Evolutionary conservation across 345 rosid genomes (phyloP).

Genomic region (Kernera saxatilis): DNA sequence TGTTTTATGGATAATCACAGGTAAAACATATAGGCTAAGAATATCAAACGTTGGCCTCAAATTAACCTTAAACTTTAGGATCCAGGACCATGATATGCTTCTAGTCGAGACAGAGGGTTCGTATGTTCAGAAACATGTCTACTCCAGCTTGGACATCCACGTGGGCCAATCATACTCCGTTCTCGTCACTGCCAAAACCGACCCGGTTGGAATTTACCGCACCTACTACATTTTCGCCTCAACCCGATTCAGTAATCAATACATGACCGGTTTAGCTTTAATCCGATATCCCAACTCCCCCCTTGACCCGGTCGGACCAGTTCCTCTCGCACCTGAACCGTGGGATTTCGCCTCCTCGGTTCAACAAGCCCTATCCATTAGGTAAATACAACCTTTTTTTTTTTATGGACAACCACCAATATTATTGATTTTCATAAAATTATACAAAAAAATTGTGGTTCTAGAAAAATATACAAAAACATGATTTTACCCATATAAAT

Average conservation of each 20-base stretch:
- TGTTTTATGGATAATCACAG: neutral
- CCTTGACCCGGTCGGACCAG: constrained; percentile 15
- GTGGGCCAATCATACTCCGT: constrained; percentile 34
- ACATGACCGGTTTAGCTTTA: constrained; percentile 23
- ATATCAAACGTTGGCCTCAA: constrained; percentile 33
- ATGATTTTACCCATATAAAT: no score
- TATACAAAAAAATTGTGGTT: no score
- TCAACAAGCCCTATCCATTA: constrained; percentile 26
- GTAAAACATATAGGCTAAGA: constrained; percentile 31
- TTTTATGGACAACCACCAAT: neutral
- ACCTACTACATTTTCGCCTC: constrained; percentile 27
- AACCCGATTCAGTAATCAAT: constrained; percentile 16
- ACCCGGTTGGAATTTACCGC: neutral
- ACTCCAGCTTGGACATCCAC: constrained; percentile 21
- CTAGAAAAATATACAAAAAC: no score
- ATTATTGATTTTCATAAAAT: no score
- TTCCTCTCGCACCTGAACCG: constrained; percentile 14
- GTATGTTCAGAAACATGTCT: constrained; percentile 17
- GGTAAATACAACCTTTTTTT: neutral
- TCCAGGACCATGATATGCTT: constrained; percentile 33
- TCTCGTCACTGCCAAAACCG: constrained; percentile 30
- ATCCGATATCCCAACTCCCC: constrained; percentile 23
- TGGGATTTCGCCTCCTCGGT: constrained; percentile 24
- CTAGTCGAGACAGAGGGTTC: constrained; percentile 32
- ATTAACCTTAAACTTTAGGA: constrained; percentile 30